Evolutionary conservation across 2,329 filamentous ascomycete species (phyloP).

Genomic region (Diaporthe sp.): DNA sequence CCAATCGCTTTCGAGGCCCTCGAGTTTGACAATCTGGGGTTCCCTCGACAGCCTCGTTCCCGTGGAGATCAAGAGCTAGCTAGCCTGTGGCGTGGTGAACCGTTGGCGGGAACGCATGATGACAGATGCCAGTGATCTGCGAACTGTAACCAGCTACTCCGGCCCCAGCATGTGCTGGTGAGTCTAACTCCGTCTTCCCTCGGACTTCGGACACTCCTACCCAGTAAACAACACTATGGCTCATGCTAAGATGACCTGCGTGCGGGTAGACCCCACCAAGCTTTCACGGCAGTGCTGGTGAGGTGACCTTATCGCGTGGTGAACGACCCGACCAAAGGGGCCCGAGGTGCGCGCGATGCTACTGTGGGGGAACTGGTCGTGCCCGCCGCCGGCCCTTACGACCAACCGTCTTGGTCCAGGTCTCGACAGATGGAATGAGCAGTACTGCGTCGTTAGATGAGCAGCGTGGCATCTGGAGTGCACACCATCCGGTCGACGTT

Average conservation of each 20-base stretch:
- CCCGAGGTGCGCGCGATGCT: background rate
- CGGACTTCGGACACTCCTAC: constrained; percentile 1
- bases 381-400: constrained; percentile 1
- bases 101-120: constrained; percentile 13
- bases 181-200: background rate
- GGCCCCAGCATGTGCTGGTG: background rate
- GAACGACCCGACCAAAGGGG: background rate
- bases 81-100: background rate
- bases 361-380: background rate
- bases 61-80: background rate
- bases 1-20: constrained; percentile 8
- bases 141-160: constrained; percentile 14
- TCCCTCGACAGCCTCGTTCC: constrained; percentile 18
- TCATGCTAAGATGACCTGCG: constrained; percentile 5
- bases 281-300: background rate
- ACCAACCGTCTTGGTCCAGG: background rate
- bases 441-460: background rate
- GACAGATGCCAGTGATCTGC: constrained; percentile 23
- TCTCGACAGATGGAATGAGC: background rate
- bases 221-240: background rate
- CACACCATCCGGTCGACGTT: background rate
- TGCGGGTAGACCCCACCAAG: background rate
- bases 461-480: constrained; percentile 7
- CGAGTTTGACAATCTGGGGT: constrained; percentile 21
- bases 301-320: constrained; percentile 4